Base-by-base conservation (phyloP, 169 alveolate species). In the Eimeria nieschulzi region DNA sequence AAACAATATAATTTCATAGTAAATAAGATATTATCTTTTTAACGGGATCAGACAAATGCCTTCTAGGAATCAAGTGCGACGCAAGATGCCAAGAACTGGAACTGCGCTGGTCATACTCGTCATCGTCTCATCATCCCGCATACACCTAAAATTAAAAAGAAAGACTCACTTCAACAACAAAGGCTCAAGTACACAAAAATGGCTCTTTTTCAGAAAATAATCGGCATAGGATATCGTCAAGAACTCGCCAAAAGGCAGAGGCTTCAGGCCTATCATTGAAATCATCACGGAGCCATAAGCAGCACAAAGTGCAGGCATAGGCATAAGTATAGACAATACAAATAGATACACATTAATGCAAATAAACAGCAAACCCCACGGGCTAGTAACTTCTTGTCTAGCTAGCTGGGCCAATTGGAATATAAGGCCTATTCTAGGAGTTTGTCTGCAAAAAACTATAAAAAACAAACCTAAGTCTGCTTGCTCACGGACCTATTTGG, bases 211-310 rank as follows among this genome's bases (percentile, higher is more conserved):
- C 86, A 76, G 86, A 76, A 76, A 76, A 51, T 51, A 5, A n/a
- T 76, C 76, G 86, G 86, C 86, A 53, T 19, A 53, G 12, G 86
- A n/a, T 17, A 54, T 76, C 86, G 71, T 76, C 86, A 76, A n/a
- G 59, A 73, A 23, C 83, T 5, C 59, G 46, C 46, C 46, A 55
- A 33, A 23, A 12, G 83, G 59, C 46, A 21, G 86, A n/a, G n/a
- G 1, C 9, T 53, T 76, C 86, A 76, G 86, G 86, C 86, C 86
- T 76, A 76, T 76, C 86, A 76, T 76, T 55, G 33, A 25, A 59
- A 59, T 76, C 86, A 76, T 76, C 86, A 76, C 23, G 54, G 55
- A 76, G 39, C 15, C 12, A 19, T 19, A 2, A 66, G 39, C 15
- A 15, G 68, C 17, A 59, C 19, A n/a, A 33, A 33, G 46, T 33